Percentiles rank a stretch among this genome's conserved stretches.
These are phyloP conservation scores for Kodamaea suecica DNA, from an alignment of 1,139 yeast species.

Conservation along the genomic window DNA sequence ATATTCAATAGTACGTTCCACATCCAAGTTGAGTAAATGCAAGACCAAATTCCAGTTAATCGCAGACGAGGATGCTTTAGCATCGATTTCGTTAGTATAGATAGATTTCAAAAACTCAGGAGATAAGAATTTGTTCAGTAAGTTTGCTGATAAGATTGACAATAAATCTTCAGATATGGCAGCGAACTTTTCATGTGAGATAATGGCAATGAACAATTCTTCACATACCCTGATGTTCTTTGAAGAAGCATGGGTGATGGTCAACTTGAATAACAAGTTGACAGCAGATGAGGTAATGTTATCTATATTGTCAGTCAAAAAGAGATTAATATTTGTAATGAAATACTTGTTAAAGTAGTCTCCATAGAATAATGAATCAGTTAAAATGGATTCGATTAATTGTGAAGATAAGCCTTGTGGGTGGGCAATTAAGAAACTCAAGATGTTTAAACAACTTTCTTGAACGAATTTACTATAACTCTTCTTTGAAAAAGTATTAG, in stretches of 20 bases:
- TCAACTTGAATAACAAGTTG: constrained; percentile 23
- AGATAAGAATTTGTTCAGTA: constrained; percentile 47
- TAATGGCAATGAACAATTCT: constrained; percentile 37
- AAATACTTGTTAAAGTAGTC: constrained; percentile 17
- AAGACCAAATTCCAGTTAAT: constrained; percentile 46
- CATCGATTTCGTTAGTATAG: constrained; percentile 26
- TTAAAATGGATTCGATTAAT: constrained; percentile 6
- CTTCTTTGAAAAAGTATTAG: constrained; percentile 32
- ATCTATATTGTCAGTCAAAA: constrained; percentile 14
- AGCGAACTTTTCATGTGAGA: constrained; percentile 24
- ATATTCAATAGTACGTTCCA: constrained; percentile 46
- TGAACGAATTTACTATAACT: constrained; percentile 25
- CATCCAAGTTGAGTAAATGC: constrained; percentile 46
- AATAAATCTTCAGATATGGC: constrained; percentile 39
- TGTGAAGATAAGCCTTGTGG: constrained; percentile 1
- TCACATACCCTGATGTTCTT: constrained; percentile 40
- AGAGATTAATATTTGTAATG: constrained; percentile 19
- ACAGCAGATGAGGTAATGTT: constrained; percentile 14
- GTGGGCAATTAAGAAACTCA: constrained; percentile 4
- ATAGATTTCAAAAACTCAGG: constrained; percentile 40
- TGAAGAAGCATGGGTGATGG: constrained; percentile 24
- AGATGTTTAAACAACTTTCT: constrained; percentile 11
- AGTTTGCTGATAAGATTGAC: constrained; percentile 29
- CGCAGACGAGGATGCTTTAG: constrained; percentile 4
- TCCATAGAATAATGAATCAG: constrained; percentile 17